A percentile compares a stretch with the other conserved stretches of the same genome.
phyloP scores from a whole-genome alignment of 805 yeast species.

The Candida germanica region DNA sequence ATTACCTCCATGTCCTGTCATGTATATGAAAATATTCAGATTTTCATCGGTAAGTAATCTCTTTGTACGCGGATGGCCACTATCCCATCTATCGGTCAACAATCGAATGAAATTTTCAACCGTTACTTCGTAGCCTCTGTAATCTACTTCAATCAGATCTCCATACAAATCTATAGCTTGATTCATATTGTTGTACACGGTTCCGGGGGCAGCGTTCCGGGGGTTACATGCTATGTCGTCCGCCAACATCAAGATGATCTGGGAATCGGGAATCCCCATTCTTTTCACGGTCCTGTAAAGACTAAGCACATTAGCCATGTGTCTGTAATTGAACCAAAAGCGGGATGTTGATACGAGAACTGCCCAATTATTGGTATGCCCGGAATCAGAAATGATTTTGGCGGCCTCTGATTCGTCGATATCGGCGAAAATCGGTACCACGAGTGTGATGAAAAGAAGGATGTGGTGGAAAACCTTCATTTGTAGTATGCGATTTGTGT shows the following conservation, averaged over 20 bases:
- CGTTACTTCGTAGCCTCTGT: constrained; percentile 96
- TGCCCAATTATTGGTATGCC: constrained; percentile 74
- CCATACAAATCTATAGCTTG: constrained; percentile 92
- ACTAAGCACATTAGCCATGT: constrained; percentile 93
- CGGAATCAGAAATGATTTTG: constrained; percentile 25
- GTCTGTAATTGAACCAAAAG: constrained; percentile 98
- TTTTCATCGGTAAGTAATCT: constrained; percentile 88
- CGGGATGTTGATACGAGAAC: constrained; percentile 93
- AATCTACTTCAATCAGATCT: constrained; percentile 92
- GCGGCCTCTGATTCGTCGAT: constrained; percentile 18
- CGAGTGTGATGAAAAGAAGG: too few relatives aligned
- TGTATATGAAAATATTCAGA: constrained; percentile 87
- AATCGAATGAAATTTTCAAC: constrained; percentile 94
- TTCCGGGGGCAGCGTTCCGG: constrained; percentile 92
- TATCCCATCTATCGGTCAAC: constrained; percentile 93
- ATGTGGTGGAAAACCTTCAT: too few relatives aligned
- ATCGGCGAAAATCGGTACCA: too few relatives aligned
- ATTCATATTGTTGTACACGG: constrained; percentile 91
- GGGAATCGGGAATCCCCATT: constrained; percentile 96
- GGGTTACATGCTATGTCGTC: constrained; percentile 98
- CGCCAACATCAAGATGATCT: constrained; percentile 90
- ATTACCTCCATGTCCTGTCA: constrained; percentile 99
- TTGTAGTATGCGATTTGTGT: too few relatives aligned
- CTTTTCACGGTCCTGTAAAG: constrained; percentile 95
- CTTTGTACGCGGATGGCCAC: constrained; percentile 89